Conservation (phyloP, 495 filamentous ascomycete genomes). For the Cairneyella variabilis region DNA sequence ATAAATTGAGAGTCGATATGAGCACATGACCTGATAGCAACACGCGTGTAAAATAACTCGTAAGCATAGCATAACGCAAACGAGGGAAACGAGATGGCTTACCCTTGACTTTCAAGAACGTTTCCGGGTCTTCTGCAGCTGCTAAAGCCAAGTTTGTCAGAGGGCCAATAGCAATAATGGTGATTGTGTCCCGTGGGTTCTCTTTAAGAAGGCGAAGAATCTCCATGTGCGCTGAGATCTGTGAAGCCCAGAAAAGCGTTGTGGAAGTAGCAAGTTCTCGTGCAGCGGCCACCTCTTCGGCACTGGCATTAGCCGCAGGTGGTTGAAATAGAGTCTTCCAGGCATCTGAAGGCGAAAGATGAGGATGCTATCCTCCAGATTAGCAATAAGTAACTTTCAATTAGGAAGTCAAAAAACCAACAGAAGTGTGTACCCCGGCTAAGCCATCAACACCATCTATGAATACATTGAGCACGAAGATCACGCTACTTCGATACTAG, state of each 20-base stretch:
- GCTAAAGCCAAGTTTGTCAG: conserved; percentile 89
- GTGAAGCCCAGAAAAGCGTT: conserved; percentile 67
- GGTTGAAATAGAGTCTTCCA: conserved; percentile 81
- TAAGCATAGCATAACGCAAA: too few relatives aligned
- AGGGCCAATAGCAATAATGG: conserved; percentile 84
- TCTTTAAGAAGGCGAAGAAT: conserved; percentile 78
- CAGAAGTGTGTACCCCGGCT: conserved; percentile 79
- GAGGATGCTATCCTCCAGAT: conserved; percentile 61
- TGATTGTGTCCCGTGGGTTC: conserved; percentile 78
- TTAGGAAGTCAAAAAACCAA: too few relatives aligned
- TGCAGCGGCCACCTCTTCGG: conserved; percentile 27
- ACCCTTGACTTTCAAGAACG: conserved; percentile 76
- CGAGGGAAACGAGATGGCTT: too few relatives aligned
- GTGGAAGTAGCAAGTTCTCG: conserved; percentile 34
- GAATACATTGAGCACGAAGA: too few relatives aligned
- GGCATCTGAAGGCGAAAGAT: conserved; percentile 75
- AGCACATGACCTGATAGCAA: too few relatives aligned
- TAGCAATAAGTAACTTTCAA: not conserved
- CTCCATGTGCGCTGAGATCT: conserved; percentile 68
- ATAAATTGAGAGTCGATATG: too few relatives aligned
- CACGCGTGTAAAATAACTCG: too few relatives aligned
- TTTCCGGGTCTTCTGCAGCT: conserved; percentile 76
- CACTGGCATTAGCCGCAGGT: conserved; percentile 33
- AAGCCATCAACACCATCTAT: conserved; percentile 88
- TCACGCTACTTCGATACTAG: too few relatives aligned